Evolutionary conservation across 768 basidiomycete species (phyloP), one percentile per base, ranked within the genome.

Genomic region (Macrolepiota albuminosa): DNA sequence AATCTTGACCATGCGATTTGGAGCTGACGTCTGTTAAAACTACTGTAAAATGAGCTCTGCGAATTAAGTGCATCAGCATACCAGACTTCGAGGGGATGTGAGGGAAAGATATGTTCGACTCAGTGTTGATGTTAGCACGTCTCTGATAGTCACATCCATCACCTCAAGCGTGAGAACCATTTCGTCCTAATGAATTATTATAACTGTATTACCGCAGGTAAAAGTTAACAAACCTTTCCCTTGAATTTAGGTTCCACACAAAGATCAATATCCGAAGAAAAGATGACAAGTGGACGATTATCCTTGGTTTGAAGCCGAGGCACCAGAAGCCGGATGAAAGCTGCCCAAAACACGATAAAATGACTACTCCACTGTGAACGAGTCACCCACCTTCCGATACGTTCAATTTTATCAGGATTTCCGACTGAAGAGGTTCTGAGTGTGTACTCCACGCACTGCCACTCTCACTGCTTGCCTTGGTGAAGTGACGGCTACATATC

Each of bases 401-500:
- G 24, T 68, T 69, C 6, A 85, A 47, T 66, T 84, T 87, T 9
- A 87, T 65, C 6, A 82, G 75, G 1, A 72, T 79, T 68, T 82
- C 81, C 45, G 75, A 75, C 10, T 62, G 62, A 54, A 67, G 65
- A 29, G 45, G 31, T 47, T 66, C 57, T 50, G 68, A 53, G 46
- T 68, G 67, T 46, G 66, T 68, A 56, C 68, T 73, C 31, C 70
- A 61, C 18, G 71, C 72, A 63, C 76, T 78, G 37, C 72, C 75
- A 61, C 76, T 80, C 42, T 75, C 78, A 54, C 75, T 78, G 36
- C 74, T 72, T n/a, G 83, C 84, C 62, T 79, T 82, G 0, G 79
- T 74, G 61, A 92, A 91, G 72, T 85, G 95, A 37, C 85, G 83
- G 65, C 91, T 93, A 40, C 91, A 92, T 57, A 93, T 88, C 54